Base-by-base conservation (phyloP, 345 rosid genomes). In the Durio zibethinus region DNA sequence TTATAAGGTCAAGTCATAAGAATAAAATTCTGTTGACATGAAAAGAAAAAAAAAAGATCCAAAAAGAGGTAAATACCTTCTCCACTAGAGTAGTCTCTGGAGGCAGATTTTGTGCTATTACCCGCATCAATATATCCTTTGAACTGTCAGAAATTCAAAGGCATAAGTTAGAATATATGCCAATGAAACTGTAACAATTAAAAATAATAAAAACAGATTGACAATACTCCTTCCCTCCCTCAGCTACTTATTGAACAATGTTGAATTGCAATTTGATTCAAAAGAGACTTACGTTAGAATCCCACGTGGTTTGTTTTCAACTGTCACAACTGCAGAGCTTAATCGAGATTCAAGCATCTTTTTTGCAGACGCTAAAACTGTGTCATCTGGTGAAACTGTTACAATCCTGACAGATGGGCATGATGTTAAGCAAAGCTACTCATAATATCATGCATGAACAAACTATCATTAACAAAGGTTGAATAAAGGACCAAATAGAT, bases 101-200 rank as follows among this genome's bases (percentile, higher is more conserved):
- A 50, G 97, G 76, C 64, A 90, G 91, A 84, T 88, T 87, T 81
- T 94, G 94, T 54, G 97, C 86, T 69, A 92, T 90, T 76, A 97
- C 95, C 76, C 99, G 90, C 99, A 94, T 94, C 91, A 97, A 83
- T 74, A 97, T 97, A 81, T 97, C 99, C 85, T 92, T 97, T 72
- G 99, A 94, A 57, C 99, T 97, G 86, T 23, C 54, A 68, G 53
- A 77, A 67, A 67, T 68, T 43, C 72, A 80, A 80, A 57, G 31
- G 60, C 21, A 76, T 61, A 80, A 40, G 62, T 79, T 61, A 72
- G 15, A 21, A 75, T 70, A 33, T 63, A 64, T 10, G 63, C 65
- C 21, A 62, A 65, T 60, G 53, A 40, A 20, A 71, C 60, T 31
- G 29, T 38, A 59, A 27, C 42, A 5, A 61, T 23, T 9, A 73